These are phyloP conservation scores for Solanum piurae DNA, from an alignment of 257 asterid genomes.

Conservation along the genomic window DNA sequence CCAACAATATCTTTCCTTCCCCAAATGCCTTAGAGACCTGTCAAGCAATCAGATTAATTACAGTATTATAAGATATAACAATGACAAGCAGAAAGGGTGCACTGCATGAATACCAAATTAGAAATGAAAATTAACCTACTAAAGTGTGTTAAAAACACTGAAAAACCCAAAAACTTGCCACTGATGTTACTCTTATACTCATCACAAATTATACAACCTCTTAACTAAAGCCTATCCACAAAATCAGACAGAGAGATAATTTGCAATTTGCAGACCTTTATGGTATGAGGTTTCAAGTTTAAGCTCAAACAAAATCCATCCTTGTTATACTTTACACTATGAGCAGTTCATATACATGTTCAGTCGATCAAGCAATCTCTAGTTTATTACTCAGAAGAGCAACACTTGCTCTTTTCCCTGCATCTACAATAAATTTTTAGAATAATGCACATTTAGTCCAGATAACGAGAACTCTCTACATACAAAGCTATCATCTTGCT, in stretches of 20 bases:
- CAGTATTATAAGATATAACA: neutral
- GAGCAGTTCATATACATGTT: neutral
- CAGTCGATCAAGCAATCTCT: neutral
- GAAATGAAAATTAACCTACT: neutral
- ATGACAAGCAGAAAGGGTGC: neutral
- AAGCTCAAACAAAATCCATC: neutral
- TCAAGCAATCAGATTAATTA: neutral
- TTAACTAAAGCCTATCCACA: neutral
- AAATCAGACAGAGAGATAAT: neutral
- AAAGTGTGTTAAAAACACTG: neutral
- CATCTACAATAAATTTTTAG: neutral
- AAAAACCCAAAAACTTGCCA: neutral
- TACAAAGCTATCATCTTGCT: neutral
- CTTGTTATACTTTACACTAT: neutral
- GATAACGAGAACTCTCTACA: neutral
- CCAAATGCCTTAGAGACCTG: conserved; percentile 44
- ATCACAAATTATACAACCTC: neutral
- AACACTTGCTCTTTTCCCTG: neutral
- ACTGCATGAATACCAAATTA: neutral
- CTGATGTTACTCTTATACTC: neutral
- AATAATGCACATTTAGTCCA: neutral
- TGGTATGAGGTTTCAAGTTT: neutral
- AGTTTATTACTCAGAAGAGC: neutral
- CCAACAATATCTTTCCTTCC: conserved; percentile 37
- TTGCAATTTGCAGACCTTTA: neutral